Evolutionary conservation across 192 early-diverging fungal species (phyloP).

Genomic region (Lobosporangium transversale): DNA sequence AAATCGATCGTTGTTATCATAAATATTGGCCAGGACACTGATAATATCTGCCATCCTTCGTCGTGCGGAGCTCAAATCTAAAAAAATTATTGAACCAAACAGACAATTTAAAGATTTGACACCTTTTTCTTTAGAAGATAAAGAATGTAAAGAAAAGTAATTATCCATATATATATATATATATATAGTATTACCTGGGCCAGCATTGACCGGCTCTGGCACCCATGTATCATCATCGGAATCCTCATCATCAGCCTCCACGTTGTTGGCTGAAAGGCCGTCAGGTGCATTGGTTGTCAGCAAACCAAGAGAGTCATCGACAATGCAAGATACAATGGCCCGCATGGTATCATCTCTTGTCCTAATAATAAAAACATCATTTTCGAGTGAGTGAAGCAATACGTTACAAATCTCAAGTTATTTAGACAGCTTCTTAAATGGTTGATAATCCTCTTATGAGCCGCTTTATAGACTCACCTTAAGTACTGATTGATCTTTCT

Average conservation of each 20-base stretch:
- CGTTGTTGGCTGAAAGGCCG: constrained; percentile 46
- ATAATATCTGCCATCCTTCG: constrained; percentile 69
- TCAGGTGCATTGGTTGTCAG: constrained; percentile 59
- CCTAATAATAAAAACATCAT: constrained; percentile 25
- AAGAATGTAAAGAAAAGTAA: too few species aligned
- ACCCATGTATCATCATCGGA: constrained; percentile 67
- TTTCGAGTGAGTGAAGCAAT: too few species aligned
- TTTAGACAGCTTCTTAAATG: too few species aligned
- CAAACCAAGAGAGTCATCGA: constrained; percentile 66
- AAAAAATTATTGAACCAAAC: too few species aligned
- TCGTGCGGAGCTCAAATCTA: constrained; percentile 42
- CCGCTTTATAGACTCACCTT: too few species aligned
- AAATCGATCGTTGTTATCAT: constrained; percentile 74
- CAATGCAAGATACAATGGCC: constrained; percentile 73
- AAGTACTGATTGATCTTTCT: constrained; percentile 69
- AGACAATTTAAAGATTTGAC: too few species aligned
- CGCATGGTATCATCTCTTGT: constrained; percentile 71
- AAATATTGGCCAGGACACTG: constrained; percentile 73
- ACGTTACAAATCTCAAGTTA: too few species aligned
- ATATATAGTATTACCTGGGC: constrained; percentile 54
- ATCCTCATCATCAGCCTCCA: constrained; percentile 60
- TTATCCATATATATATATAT: too few species aligned
- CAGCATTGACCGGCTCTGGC: constrained; percentile 71
- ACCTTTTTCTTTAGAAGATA: too few species aligned
- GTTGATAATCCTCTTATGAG: too few species aligned